phyloP scores from a whole-genome alignment of 352 stramenopile genomes.

The Phytophthora sansomeana region DNA sequence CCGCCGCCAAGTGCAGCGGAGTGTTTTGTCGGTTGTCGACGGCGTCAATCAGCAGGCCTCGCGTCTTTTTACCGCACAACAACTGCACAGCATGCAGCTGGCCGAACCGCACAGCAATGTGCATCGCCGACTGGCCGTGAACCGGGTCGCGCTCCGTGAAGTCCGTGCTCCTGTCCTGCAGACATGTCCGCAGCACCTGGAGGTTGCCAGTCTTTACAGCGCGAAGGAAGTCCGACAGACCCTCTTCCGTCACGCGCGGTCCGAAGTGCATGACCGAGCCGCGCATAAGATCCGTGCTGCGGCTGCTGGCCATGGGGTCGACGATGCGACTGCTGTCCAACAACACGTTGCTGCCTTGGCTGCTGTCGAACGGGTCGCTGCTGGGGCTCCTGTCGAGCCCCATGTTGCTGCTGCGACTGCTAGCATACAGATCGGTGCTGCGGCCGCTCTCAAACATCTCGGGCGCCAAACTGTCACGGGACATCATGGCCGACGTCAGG shows the following conservation, averaged over 20 bases:
- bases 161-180: constrained; percentile 70
- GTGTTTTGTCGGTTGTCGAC: constrained; percentile 82
- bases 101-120: constrained; percentile 82
- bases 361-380: constrained; percentile 30
- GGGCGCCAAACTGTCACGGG: constrained; percentile 64
- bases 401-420: constrained; percentile 37
- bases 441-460: constrained; percentile 35
- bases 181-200: constrained; percentile 54
- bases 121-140: constrained; percentile 80
- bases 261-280: constrained; percentile 56
- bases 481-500: constrained; percentile 51
- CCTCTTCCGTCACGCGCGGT: constrained; percentile 60
- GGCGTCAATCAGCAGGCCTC: constrained; percentile 68
- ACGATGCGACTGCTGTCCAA: constrained; percentile 34
- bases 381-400: constrained; percentile 22
- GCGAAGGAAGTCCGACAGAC: constrained; percentile 66
- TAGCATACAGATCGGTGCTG: constrained; percentile 29
- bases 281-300: constrained; percentile 41
- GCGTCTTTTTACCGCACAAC: constrained; percentile 72
- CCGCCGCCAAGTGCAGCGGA: constrained; percentile 77
- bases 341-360: constrained; percentile 27
- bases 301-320: constrained; percentile 31
- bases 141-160: constrained; percentile 70
- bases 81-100: constrained; percentile 78
- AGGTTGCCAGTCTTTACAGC: constrained; percentile 76